These are phyloP conservation scores for Saccharomycopsis microspora DNA, from an alignment of 805 yeast species.

Conservation along the genomic window DNA sequence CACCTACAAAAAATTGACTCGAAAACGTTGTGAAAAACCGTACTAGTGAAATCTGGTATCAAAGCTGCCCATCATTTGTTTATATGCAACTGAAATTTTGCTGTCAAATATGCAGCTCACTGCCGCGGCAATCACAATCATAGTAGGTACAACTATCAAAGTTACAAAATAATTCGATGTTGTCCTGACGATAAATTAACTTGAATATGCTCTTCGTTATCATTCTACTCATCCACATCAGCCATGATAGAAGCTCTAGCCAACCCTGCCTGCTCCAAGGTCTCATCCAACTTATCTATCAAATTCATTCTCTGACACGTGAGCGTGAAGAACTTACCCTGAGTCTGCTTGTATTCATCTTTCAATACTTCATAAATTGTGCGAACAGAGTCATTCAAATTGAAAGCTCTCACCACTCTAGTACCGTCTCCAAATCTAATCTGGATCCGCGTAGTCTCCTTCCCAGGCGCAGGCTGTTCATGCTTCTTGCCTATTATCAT, in stretches of 20 bases:
- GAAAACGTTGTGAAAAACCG: too few species aligned
- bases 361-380: conserved; percentile 59
- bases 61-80: too few species aligned
- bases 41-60: too few species aligned
- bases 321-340: conserved; percentile 40
- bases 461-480: conserved; percentile 40
- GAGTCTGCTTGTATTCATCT: conserved; percentile 34
- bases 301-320: conserved; percentile 50
- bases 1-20: too few species aligned
- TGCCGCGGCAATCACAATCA: too few species aligned
- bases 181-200: too few species aligned
- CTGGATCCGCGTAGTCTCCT: conserved; percentile 66
- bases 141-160: too few species aligned
- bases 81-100: too few species aligned
- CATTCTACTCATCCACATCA: conserved; percentile 28
- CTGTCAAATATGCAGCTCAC: too few species aligned
- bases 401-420: conserved; percentile 63
- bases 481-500: conserved; percentile 39
- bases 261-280: conserved; percentile 66
- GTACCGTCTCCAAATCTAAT: conserved; percentile 84
- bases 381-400: conserved; percentile 43
- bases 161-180: too few species aligned
- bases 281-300: conserved; percentile 35
- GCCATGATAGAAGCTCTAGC: conserved; percentile 71
- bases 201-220: too few species aligned